These are phyloP conservation scores for Leishmania lainsoni DNA, from an alignment of 208 protist genomes.

Conservation along the genomic window DNA sequence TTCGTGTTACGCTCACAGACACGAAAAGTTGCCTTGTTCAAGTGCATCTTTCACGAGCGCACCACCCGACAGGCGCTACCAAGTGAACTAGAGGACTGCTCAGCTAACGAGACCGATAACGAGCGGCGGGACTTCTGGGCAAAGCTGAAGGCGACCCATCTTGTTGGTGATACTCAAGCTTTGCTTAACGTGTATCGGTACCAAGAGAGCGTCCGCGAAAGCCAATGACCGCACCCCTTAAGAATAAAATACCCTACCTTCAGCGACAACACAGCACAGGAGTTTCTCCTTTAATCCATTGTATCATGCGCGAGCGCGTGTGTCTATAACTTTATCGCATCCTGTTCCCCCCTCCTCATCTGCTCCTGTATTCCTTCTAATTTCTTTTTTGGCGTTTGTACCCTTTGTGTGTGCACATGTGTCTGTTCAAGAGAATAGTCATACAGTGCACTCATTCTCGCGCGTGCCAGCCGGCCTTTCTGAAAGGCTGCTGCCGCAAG, in stretches of 20 bases:
- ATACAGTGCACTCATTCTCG: background rate
- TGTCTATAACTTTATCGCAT: background rate
- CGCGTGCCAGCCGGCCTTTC: background rate
- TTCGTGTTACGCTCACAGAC: conserved; percentile 65
- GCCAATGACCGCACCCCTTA: background rate
- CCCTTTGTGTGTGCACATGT: conserved; percentile 1
- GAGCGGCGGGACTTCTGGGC: conserved; percentile 58
- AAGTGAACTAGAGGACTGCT: conserved; percentile 64
- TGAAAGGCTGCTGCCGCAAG: background rate
- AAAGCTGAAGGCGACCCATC: conserved; percentile 43
- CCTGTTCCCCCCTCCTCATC: background rate
- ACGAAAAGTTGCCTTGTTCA: conserved; percentile 79
- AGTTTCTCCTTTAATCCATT: too few relatives aligned
- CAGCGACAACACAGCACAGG: background rate
- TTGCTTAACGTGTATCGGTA: conserved; percentile 64
- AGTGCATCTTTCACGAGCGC: conserved; percentile 76
- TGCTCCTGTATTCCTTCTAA: conserved; percentile 13
- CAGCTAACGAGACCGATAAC: conserved; percentile 55
- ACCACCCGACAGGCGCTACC: conserved; percentile 48
- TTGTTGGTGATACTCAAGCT: conserved; percentile 49
- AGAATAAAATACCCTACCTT: background rate
- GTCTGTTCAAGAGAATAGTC: background rate
- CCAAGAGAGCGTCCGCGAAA: conserved; percentile 42
- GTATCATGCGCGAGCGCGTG: background rate
- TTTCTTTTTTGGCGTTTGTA: conserved; percentile 1